These are phyloP conservation scores for Tetradesmus lagerheimii DNA, from an alignment of 139 green algal species.

Conservation along the genomic window DNA sequence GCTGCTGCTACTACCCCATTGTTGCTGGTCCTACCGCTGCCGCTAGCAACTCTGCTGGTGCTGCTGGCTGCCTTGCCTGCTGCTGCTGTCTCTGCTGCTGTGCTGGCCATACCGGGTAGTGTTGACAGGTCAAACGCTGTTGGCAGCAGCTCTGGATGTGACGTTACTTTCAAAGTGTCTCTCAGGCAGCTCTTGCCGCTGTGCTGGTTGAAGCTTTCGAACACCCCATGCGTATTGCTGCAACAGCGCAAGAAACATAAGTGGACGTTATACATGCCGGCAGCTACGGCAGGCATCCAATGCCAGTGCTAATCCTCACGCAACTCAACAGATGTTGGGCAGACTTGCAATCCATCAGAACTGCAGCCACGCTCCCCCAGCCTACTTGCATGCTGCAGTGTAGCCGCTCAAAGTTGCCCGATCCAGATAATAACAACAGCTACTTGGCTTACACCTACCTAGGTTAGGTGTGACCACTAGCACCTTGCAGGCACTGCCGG, in stretches of 20 bases:
- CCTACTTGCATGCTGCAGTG: no score
- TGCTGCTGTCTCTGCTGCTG: slow-evolving; percentile 13
- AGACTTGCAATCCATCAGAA: no score
- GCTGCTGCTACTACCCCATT: background rate
- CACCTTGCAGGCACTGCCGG: background rate
- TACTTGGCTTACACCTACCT: background rate
- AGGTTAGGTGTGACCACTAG: slow-evolving; percentile 3
- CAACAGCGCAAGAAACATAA: background rate
- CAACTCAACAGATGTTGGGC: no score
- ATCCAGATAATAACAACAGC: no score
- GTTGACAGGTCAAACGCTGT: slow-evolving; percentile 2
- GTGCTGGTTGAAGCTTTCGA: slow-evolving; percentile 3
- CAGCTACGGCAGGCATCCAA: no score
- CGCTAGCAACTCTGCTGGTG: background rate
- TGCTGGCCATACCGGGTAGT: background rate
- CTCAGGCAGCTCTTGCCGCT: background rate
- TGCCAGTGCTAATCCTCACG: no score
- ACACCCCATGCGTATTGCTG: background rate
- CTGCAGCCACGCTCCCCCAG: no score
- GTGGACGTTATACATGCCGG: no score
- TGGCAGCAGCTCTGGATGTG: background rate
- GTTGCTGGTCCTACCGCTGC: background rate
- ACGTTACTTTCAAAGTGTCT: background rate
- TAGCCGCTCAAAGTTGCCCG: no score
- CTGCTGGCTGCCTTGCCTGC: background rate